Evolutionary conservation across 331 rosid genomes (phyloP).

Genomic region (Stylosanthes scabra): DNA sequence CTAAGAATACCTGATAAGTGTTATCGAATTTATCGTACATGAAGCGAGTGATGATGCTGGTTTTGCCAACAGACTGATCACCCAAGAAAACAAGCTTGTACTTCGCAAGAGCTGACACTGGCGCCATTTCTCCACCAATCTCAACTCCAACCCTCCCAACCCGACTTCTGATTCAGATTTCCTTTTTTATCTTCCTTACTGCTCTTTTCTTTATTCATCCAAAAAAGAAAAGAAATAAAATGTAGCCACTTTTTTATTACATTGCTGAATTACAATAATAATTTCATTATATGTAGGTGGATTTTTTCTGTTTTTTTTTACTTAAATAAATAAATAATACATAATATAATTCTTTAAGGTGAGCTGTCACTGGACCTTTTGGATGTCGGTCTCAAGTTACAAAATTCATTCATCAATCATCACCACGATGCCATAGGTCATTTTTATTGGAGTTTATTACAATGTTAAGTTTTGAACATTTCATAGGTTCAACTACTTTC

Average conservation of each 20-base stretch:
- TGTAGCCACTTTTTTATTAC: background rate
- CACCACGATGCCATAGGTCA: background rate
- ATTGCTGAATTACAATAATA: background rate
- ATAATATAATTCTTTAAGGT: no score
- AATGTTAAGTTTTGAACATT: background rate
- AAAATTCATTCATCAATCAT: background rate
- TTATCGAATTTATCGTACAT: slow-evolving; percentile 71
- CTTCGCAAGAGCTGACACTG: slow-evolving; percentile 68
- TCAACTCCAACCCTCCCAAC: slow-evolving; percentile 25
- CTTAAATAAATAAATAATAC: no score
- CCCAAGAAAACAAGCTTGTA: slow-evolving; percentile 71
- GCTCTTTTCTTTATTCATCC: background rate
- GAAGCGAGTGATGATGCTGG: slow-evolving; percentile 75
- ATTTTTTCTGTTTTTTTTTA: no score
- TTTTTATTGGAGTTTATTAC: background rate
- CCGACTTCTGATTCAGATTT: slow-evolving; percentile 34
- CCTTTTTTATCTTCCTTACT: slow-evolving; percentile 24
- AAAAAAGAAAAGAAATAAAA: background rate
- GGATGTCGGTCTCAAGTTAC: background rate
- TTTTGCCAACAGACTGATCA: slow-evolving; percentile 69
- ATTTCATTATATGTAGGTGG: background rate
- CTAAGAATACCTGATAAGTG: slow-evolving; percentile 55
- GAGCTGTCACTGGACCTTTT: background rate
- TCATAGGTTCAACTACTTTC: no score
- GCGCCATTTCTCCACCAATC: slow-evolving; percentile 49